Percentiles rank a stretch among this genome's conserved stretches.
Conservation (phyloP, 768 basidiomycete genomes). For the Mycena epipterygia region DNA sequence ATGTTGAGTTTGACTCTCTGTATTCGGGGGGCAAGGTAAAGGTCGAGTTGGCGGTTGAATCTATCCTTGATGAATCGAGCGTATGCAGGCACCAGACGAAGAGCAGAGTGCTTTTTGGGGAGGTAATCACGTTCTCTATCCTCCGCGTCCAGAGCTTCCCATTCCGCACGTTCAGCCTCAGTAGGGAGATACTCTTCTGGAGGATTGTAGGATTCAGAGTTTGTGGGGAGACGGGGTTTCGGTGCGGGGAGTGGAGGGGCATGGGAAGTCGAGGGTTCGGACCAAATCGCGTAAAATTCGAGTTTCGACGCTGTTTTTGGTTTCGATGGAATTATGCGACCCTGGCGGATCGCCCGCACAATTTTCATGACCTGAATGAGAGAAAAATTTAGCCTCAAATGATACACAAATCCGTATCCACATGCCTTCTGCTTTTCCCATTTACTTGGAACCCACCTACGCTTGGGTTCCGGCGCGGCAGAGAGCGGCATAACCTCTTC, state of each 20-base stretch:
- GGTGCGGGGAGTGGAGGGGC: slow-evolving; percentile 94
- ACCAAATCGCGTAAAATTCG: slow-evolving; percentile 92
- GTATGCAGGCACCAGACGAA: slow-evolving; percentile 94
- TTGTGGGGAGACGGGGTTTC: slow-evolving; percentile 88
- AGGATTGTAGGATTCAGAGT: slow-evolving; percentile 99
- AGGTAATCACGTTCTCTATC: slow-evolving; percentile 93
- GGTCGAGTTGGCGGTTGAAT: slow-evolving; percentile 93
- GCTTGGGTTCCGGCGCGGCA: slow-evolving; percentile 93
- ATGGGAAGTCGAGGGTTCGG: slow-evolving; percentile 77
- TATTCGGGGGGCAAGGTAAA: slow-evolving; percentile 96
- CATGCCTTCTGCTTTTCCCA: slow-evolving; percentile 99
- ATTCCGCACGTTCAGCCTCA: slow-evolving; percentile 83
- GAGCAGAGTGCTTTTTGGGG: slow-evolving; percentile 85
- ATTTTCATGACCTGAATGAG: slow-evolving; percentile 95
- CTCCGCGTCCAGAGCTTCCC: slow-evolving; percentile 87
- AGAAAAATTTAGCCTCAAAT: not conserved
- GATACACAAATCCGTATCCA: not conserved
- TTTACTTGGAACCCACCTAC: slow-evolving; percentile 96
- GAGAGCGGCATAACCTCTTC: slow-evolving; percentile 96
- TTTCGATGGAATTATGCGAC: slow-evolving; percentile 92
- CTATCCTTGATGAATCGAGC: slow-evolving; percentile 93
- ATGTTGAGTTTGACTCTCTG: slow-evolving; percentile 91
- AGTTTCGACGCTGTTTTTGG: slow-evolving; percentile 79
- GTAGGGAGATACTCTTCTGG: slow-evolving; percentile 96
- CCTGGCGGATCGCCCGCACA: slow-evolving; percentile 96